Evolutionary conservation across 1,139 yeast species (phyloP), one percentile per base, ranked within the genome.

Genomic region (Hansenula sp.): DNA sequence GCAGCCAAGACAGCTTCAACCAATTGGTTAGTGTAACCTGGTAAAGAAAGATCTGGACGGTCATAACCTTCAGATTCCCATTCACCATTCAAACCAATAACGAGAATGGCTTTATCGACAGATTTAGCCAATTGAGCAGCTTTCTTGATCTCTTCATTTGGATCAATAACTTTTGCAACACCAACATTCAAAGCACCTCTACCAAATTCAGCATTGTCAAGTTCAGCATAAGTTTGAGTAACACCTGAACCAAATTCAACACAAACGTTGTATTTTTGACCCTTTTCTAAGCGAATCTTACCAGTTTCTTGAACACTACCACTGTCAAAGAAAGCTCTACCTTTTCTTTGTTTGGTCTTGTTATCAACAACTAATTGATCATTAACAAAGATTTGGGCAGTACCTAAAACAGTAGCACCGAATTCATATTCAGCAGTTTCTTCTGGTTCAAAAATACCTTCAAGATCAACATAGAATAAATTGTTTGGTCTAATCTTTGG

Each of bases 311-410:
- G 82, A 22, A 65, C 53, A 25, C 81, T 69, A 39, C 80, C 81
- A 52, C 68, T 58, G n/a, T 75, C 73, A 45, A 71, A 65, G 59
- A 74, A 75, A 5, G 69, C 66, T 26, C 63, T 60, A 31, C 83
- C 84, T 32, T 55, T 57, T n/a, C 51, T 63, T 61, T 79, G 84
- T 20, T 66, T 57, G 32, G 77, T 73, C 52, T 69, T 72, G 61
- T 79, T 77, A 55, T 78, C 83, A 44, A 77, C 77, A 24, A 79
- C 64, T 41, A 75, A 59, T 53, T 74, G 56, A 41, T 61, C 82
- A 49, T 79, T 71, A 39, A 79, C 57, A 51, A 66, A 79, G 21
- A 79, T 48, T 51, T 66, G 68, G 27, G 77, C 79, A 34, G 81
- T 73, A 36, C 85, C 85, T 39, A 67, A 55, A 37, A 71, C 70